A percentile compares a stretch with the other conserved stretches of the same genome.
These are phyloP conservation scores for Lipomyces chichibuensis DNA, from an alignment of 805 yeast species.

Conservation along the genomic window DNA sequence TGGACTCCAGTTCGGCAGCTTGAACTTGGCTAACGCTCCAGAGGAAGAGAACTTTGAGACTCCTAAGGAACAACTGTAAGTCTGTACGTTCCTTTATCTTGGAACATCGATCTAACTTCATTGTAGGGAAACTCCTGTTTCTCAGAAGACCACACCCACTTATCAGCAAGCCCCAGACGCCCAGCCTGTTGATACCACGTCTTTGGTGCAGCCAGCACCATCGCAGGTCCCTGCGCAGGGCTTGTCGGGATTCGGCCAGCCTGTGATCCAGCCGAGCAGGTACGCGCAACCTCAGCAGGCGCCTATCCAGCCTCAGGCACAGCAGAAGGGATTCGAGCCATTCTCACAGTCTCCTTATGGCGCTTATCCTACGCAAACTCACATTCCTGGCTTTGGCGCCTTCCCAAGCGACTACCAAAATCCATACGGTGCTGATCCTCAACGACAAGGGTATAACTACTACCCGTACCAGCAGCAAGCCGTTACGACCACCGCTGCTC, in stretches of 20 bases:
- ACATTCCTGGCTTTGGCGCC: constrained; percentile 36
- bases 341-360: constrained; percentile 37
- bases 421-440: constrained; percentile 35
- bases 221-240: constrained; percentile 28
- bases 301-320: constrained; percentile 15
- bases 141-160: constrained; percentile 10
- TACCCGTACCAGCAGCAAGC: constrained; percentile 32
- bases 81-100: neutral
- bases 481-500: constrained; percentile 25
- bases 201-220: constrained; percentile 14
- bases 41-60: constrained; percentile 26
- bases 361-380: constrained; percentile 33
- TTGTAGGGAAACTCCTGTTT: constrained; percentile 5
- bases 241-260: constrained; percentile 29
- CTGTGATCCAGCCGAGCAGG: constrained; percentile 13
- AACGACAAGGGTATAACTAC: constrained; percentile 33
- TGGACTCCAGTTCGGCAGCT: constrained; percentile 67
- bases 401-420: constrained; percentile 36
- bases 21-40: constrained; percentile 45
- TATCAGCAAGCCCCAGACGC: constrained; percentile 15
- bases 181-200: constrained; percentile 3
- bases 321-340: constrained; percentile 36
- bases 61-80: constrained; percentile 9
- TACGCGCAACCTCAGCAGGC: constrained; percentile 30
- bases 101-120: neutral